These are phyloP conservation scores for Fusarium sp. DNA, from an alignment of 2,329 filamentous ascomycete species.

Conservation along the genomic window DNA sequence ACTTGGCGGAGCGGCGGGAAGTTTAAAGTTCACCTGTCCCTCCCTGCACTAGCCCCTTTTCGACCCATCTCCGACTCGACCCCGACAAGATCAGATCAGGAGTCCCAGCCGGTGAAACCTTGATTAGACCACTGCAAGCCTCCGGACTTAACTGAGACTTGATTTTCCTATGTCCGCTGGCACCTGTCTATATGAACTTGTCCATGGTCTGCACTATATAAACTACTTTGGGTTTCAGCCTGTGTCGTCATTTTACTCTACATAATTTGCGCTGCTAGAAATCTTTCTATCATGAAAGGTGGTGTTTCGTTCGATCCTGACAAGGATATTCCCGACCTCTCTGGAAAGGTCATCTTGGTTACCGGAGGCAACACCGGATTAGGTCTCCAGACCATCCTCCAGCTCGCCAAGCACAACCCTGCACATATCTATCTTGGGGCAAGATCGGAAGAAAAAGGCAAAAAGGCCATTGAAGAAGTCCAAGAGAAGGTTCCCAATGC, in stretches of 20 bases:
- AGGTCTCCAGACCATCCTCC: conserved; percentile 17
- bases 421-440: conserved; percentile 38
- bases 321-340: conserved; percentile 65
- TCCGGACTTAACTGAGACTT: background rate
- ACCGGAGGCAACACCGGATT: conserved; percentile 81
- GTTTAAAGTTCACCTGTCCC: background rate
- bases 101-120: background rate
- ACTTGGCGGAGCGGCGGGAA: background rate
- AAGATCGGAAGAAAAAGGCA: conserved; percentile 47
- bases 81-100: background rate
- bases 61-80: background rate
- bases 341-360: conserved; percentile 80
- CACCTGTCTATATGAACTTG: background rate
- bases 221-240: background rate
- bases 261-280: background rate
- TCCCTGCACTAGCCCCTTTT: background rate
- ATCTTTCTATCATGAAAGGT: background rate
- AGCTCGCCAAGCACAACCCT: conserved; percentile 17
- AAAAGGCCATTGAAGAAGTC: conserved; percentile 50
- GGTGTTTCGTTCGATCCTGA: conserved; percentile 23
- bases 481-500: conserved; percentile 34
- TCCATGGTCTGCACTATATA: background rate
- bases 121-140: background rate
- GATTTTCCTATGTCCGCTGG: background rate
- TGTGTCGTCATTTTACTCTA: background rate